phyloP scores from a whole-genome alignment of 495 filamentous ascomycete species.

The Aspergillus avenaceus region DNA sequence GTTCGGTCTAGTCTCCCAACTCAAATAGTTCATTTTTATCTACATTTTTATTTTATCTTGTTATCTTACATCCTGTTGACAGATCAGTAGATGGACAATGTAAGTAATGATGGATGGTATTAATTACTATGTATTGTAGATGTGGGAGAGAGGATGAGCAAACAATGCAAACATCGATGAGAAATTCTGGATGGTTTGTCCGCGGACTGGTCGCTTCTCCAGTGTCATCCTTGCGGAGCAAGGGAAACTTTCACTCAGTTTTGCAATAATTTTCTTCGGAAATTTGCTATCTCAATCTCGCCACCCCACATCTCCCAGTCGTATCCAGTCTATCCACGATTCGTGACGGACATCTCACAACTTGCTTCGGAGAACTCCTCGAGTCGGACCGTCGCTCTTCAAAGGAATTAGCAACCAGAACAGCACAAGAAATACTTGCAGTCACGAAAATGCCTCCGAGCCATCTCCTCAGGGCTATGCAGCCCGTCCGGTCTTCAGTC shows the following conservation, averaged over 20 bases:
- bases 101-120: neutral
- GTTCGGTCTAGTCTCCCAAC: slow-evolving; percentile 2
- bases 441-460: slow-evolving; percentile 28
- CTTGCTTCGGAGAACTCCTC: neutral
- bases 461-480: slow-evolving; percentile 31
- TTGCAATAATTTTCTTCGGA: too few relatives aligned
- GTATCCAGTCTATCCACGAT: neutral
- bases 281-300: too few relatives aligned
- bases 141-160: slow-evolving; percentile 17
- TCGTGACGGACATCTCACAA: neutral
- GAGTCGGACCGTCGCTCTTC: neutral
- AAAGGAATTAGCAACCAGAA: neutral
- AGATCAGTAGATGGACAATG: neutral
- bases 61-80: too few relatives aligned
- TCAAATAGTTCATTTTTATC: neutral
- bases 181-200: slow-evolving; percentile 30
- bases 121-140: neutral
- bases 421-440: neutral
- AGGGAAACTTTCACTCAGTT: too few relatives aligned
- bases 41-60: neutral
- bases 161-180: slow-evolving; percentile 38
- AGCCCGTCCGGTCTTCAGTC: slow-evolving; percentile 33
- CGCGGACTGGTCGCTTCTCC: slow-evolving; percentile 4
- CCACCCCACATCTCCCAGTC: too few relatives aligned
- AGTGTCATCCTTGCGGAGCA: neutral